Conservation (phyloP, 106 monocot genomes). For the Dendrobium catenatum region DNA sequence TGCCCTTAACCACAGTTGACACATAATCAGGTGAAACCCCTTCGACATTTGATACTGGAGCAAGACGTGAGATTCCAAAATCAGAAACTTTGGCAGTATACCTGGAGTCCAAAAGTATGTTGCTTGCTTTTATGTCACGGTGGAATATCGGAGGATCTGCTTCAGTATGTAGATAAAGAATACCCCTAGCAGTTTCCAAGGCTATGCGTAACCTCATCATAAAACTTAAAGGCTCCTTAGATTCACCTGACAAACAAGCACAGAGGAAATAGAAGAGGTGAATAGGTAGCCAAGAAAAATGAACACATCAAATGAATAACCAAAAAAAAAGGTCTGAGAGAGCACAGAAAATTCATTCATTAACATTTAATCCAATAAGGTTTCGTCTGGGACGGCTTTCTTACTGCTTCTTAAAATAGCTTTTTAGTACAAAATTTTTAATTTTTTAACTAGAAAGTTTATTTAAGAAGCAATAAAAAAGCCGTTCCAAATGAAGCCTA, state of each 20-base stretch:
- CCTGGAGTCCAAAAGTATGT: conserved; percentile 72
- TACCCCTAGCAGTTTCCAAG: conserved; percentile 67
- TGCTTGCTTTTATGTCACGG: conserved; percentile 93
- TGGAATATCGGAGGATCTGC: conserved; percentile 92
- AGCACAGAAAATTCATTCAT: too few relatives aligned
- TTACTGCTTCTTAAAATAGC: too few relatives aligned
- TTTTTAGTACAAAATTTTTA: too few relatives aligned
- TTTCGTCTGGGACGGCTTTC: too few relatives aligned
- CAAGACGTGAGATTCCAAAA: conserved; percentile 88
- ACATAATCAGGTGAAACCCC: conserved; percentile 48
- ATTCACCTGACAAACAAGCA: conserved; percentile 31
- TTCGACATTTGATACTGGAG: conserved; percentile 58
- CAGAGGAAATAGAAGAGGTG: background rate
- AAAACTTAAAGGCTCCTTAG: conserved; percentile 32
- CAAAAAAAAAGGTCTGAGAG: background rate
- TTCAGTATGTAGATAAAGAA: conserved; percentile 83
- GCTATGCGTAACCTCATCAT: conserved; percentile 61
- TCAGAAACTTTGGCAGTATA: conserved; percentile 84
- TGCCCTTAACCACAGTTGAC: conserved; percentile 89
- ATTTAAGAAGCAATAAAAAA: too few relatives aligned
- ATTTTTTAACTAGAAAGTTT: too few relatives aligned
- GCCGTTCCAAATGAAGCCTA: too few relatives aligned
- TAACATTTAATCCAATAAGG: too few relatives aligned
- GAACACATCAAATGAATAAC: background rate
- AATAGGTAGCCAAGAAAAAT: background rate